Evolutionary conservation across 2,329 filamentous ascomycete genomes (phyloP), one percentile per base, ranked within the genome.

Genomic region (Tolypocladium cylindrosporum): DNA sequence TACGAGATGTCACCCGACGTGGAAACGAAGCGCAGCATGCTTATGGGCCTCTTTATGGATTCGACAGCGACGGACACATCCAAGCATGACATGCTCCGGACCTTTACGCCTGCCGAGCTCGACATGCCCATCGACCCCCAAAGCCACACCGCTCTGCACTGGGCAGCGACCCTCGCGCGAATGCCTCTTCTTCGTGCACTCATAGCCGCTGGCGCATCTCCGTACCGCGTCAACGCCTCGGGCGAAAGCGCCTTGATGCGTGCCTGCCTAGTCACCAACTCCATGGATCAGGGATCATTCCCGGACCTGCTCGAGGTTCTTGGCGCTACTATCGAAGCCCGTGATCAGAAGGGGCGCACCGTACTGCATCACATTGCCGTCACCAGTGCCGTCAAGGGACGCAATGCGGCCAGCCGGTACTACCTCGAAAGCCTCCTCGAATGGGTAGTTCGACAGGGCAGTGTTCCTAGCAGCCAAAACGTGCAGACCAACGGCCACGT

Each of bases 281-380:
- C 94, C 55, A 86, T 95, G 69, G 93, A 97, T 64, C 88, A 92
- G 59, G 87, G 86, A 62, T 94, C 88, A 54, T 99, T 99, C 66
- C 90, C 92, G 0, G 91, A 96, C 60, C 79, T 97, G 1, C 80
- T 99, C 1, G 93, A 97, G 65, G 84, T 96, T 0, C 80, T 99
- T 8, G 91, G 91, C 13, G 84, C 90, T 34, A 93, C 93, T 0
- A 95, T 99, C 61, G 92, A 97, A 64, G 85, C 96, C 50, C 83
- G 91, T 27, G 94, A 99, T 70, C 85, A 89, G 51, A 91, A 91
- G 71, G 92, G 92, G 10, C 83, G 94, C 42, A 97, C 93, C 0
- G 91, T 97, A 16, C 77, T 99, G 31, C 94, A 99, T 68, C 94
- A 99, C 68, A 97, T 99, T 66, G 92, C 94, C 6, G 86, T 97